Evolutionary conservation across 225 moss, liverwort and hornwort species (phyloP).

Genomic region (Lunularia cruciata): DNA sequence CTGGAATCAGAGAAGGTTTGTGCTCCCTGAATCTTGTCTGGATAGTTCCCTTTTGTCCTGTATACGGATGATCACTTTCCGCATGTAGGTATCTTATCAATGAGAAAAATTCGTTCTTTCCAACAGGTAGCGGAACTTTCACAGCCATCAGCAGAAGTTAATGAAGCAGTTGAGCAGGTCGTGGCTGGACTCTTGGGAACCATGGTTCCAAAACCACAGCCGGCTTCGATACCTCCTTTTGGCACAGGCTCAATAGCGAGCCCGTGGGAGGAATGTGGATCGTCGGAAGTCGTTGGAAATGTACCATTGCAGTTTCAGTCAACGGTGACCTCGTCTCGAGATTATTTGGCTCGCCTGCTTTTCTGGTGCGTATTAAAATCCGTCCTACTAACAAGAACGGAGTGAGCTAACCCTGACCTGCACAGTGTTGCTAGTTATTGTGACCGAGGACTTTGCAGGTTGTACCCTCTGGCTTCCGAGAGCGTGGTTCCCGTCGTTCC

Average conservation of each 20-base stretch:
- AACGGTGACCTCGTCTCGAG: conserved; percentile 43
- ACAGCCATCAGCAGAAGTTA: conserved; percentile 52
- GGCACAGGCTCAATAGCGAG: conserved; percentile 38
- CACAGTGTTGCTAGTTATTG: conserved; percentile 49
- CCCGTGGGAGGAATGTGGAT: conserved; percentile 43
- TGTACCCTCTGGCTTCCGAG: conserved; percentile 41
- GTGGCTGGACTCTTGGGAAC: conserved; percentile 46
- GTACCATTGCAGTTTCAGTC: conserved; percentile 45
- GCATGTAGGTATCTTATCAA: too few species aligned
- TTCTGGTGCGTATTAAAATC: conserved; percentile 51
- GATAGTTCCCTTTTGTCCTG: too few species aligned
- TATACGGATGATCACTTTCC: too few species aligned
- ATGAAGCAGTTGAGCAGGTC: conserved; percentile 49
- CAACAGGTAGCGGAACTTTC: conserved; percentile 55
- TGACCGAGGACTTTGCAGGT: conserved; percentile 52
- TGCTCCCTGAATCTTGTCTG: not conserved
- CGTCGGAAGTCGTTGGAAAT: conserved; percentile 39
- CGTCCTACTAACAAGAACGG: conserved; percentile 28
- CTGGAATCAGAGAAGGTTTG: conserved; percentile 53
- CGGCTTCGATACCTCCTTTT: conserved; percentile 39
- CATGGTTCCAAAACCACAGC: conserved; percentile 30
- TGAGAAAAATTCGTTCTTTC: too few species aligned
- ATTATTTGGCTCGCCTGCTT: conserved; percentile 55
- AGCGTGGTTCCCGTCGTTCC: conserved; percentile 42
- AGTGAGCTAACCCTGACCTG: conserved; percentile 47